Conservation (phyloP, 495 filamentous ascomycete species). For the Trichoderma gamsii region DNA sequence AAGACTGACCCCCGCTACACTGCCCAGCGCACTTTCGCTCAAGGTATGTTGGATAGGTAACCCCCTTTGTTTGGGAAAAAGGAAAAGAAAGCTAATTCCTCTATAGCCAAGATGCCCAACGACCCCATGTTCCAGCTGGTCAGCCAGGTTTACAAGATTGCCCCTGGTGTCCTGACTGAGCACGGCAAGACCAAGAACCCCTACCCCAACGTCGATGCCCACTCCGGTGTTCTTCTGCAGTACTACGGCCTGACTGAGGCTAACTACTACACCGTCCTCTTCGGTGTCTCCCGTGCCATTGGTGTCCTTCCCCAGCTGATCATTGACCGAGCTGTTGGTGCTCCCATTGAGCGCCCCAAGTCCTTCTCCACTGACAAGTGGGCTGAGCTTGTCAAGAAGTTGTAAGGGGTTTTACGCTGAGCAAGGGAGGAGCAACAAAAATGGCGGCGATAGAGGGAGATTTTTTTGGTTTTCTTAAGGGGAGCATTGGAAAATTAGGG, state of each 20-base stretch:
- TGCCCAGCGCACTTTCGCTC: constrained; percentile 93
- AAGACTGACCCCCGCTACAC: constrained; percentile 99
- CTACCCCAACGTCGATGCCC: constrained; percentile 46
- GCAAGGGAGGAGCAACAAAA: background rate
- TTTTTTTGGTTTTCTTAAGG: background rate
- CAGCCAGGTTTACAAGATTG: constrained; percentile 99
- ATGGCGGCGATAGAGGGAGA: constrained; percentile 19
- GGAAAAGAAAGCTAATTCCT: constrained; percentile 18
- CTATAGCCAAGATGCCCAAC: constrained; percentile 63
- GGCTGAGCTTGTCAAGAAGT: constrained; percentile 80
- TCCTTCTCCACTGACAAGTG: constrained; percentile 95
- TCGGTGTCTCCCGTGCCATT: constrained; percentile 95
- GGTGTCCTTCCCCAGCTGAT: constrained; percentile 98
- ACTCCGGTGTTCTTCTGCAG: constrained; percentile 97
- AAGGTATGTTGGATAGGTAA: constrained; percentile 43
- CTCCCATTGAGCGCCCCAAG: constrained; percentile 84
- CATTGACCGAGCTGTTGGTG: constrained; percentile 95
- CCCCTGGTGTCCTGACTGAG: constrained; percentile 92
- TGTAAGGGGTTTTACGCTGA: constrained; percentile 51
- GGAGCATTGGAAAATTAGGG: background rate
- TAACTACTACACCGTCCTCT: constrained; percentile 99
- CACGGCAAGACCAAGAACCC: constrained; percentile 98
- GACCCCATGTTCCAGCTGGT: constrained; percentile 99
- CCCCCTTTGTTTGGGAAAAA: background rate
- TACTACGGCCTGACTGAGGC: constrained; percentile 98